phyloP scores from a whole-genome alignment of 768 basidiomycete genomes.

The Hypholoma sublateritium region DNA sequence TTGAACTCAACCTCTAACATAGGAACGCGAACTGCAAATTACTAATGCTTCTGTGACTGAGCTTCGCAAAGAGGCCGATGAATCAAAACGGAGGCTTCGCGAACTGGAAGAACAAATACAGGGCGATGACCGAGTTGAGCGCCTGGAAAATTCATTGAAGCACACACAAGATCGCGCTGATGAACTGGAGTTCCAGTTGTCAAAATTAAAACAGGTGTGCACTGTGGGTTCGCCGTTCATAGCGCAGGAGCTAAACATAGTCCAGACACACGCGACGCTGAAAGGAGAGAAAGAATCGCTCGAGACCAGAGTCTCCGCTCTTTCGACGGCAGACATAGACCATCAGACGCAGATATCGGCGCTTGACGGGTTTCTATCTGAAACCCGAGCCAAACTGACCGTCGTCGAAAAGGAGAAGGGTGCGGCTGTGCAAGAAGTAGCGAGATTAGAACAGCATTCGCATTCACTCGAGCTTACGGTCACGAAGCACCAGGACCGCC shows the following conservation, averaged over 20 bases:
- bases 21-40: slow-evolving; percentile 79
- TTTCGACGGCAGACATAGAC: slow-evolving; percentile 42
- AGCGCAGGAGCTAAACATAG: neutral
- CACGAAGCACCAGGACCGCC: slow-evolving; percentile 57
- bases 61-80: slow-evolving; percentile 51
- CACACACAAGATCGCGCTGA: slow-evolving; percentile 82
- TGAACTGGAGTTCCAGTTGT: slow-evolving; percentile 80
- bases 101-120: slow-evolving; percentile 83
- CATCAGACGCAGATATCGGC: slow-evolving; percentile 45
- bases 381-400: slow-evolving; percentile 42
- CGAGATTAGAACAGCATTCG: slow-evolving; percentile 47
- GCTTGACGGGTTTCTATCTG: slow-evolving; percentile 39
- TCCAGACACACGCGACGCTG: slow-evolving; percentile 53
- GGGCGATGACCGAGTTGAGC: slow-evolving; percentile 78
- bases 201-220: slow-evolving; percentile 72
- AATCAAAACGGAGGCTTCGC: slow-evolving; percentile 55
- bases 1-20: slow-evolving; percentile 17
- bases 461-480: slow-evolving; percentile 45
- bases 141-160: slow-evolving; percentile 68
- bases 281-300: slow-evolving; percentile 64
- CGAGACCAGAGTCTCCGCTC: slow-evolving; percentile 43
- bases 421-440: slow-evolving; percentile 46
- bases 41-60: slow-evolving; percentile 54
- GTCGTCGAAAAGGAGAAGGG: slow-evolving; percentile 47
- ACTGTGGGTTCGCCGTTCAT: slow-evolving; percentile 6